Base-by-base conservation (phyloP, 495 filamentous ascomycete species). In the Echria macrotheca region DNA sequence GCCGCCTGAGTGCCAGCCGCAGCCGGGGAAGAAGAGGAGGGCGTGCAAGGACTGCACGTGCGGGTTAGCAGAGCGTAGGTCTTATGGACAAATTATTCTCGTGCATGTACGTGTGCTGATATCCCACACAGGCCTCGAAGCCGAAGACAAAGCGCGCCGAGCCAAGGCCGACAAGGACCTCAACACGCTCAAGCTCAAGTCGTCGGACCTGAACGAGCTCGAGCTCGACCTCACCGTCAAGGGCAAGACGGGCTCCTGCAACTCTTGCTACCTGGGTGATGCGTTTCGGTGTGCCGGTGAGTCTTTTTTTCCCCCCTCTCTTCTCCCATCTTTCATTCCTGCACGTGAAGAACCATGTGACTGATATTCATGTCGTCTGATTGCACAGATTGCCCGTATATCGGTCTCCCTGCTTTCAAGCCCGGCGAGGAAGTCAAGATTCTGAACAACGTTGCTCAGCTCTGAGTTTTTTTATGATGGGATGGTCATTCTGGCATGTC, bases 11-110 rank as follows among this genome's bases (percentile, higher is more conserved):
- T 97, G 91, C 60, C 74, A 77, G 33, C 91, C 91, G 28, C 82
- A 86, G 69, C 71, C 81, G 23, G 87, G 87, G 47, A 91, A 93
- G 71, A 83, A 90, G 55, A 82, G 91, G 50, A 80, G 89, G 45
- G 90, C 93, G 48, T 98, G 93, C 74, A 97, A 97, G 69, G 93
- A 98, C 71, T 98, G 93, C 72, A 94, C 88, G 4, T 98, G 93
- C 60, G 93, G 94, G 31, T 77, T 98, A 3, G 85, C 86, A 2
- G 76, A 85, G 55, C 74, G 80, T 51, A 65, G 14, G 44, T 46
- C 10, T 4, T 10, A 5, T 12, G 26, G 10, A 18, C 14, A 0
- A n/a, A 3, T 26, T 24, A 4, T 24, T 21, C 6, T 10, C 12
- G 5, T 15, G 7, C 5, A 3, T n/a, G 11, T 15, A 12, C 6